Evolutionary conservation across 768 basidiomycete genomes (phyloP), one percentile per base, ranked within the genome.

Genomic region (Boletus bicolor): DNA sequence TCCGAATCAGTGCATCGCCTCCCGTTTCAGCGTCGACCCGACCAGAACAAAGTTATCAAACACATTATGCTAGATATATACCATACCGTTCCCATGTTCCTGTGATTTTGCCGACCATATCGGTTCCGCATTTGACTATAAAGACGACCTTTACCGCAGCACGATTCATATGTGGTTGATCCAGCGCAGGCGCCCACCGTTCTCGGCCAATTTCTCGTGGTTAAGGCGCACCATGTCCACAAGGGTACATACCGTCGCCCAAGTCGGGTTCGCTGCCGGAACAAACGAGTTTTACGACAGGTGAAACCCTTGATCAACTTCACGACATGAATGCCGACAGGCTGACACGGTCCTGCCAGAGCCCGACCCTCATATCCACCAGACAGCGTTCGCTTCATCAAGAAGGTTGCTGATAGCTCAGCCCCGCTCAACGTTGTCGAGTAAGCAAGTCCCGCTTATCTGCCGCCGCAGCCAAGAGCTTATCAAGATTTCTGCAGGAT

Each of bases 291-390:
- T 90, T 4, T 93, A 93, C 64, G 86, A 93, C 26, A 59, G 42
- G 58, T 35, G 17, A 26, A 17, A 4, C 6, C 7, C 1, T 32
- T 9, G 9, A 32, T 10, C 0, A 11, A 9, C 10, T 32, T 32
- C 10, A 9, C 2, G 32, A 8, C 26, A 15, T 9, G 7, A 9
- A 26, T 15, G 43, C 14, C 3, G 9, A 9, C 2, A 2, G 28
- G 28, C 28, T 21, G 43, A 44, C 30, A 7, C 11, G n/a, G 1
- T 1, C n/a, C 8, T 5, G 37, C 2, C 51, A 92, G 91, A 38
- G 87, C 80, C 0, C 83, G 95, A 3, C 95, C 95, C 1, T 86
- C 90, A 0, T 97, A 96, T 70, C 92, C 89, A 44, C 61, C 79
- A 1, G 70, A 73, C 42, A 84, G 86, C 1, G 68, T 95, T 11